phyloP scores from a whole-genome alignment of 2,329 filamentous ascomycete species.

The Fusarium secorum region DNA sequence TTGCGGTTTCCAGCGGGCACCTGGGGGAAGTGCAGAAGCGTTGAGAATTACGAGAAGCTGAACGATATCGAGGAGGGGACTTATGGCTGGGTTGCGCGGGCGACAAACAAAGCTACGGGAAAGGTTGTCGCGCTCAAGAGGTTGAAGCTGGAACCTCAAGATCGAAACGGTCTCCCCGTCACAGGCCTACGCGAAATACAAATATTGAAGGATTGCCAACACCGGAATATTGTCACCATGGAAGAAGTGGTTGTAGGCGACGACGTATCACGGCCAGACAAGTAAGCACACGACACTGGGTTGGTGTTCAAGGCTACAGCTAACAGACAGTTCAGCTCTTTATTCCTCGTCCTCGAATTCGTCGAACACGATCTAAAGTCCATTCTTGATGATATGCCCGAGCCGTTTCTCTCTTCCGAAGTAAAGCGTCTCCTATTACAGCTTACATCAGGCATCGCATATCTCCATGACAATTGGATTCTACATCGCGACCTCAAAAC shows the following conservation, averaged over 20 bases:
- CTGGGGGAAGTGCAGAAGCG: slow-evolving; percentile 77
- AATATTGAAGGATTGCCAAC: slow-evolving; percentile 80
- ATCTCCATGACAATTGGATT: slow-evolving; percentile 90
- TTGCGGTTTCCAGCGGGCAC: slow-evolving; percentile 73
- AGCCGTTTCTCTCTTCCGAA: slow-evolving; percentile 92
- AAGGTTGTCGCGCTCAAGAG: slow-evolving; percentile 91
- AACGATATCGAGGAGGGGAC: slow-evolving; percentile 98
- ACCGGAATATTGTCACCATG: slow-evolving; percentile 83
- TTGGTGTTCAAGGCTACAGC: slow-evolving; percentile 11
- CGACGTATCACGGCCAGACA: slow-evolving; percentile 60
- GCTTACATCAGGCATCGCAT: slow-evolving; percentile 79
- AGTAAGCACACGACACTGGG: slow-evolving; percentile 50
- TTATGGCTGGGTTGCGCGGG: slow-evolving; percentile 93
- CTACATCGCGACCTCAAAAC: slow-evolving; percentile 94
- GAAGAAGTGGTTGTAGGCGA: slow-evolving; percentile 85
- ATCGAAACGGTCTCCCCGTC: slow-evolving; percentile 81
- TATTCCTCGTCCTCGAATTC: slow-evolving; percentile 97
- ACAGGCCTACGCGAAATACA: slow-evolving; percentile 95
- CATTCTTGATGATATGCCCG: slow-evolving; percentile 90
- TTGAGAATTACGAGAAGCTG: slow-evolving; percentile 88
- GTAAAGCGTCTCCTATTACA: slow-evolving; percentile 90
- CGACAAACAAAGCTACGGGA: slow-evolving; percentile 75
- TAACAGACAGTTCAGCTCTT: slow-evolving; percentile 58
- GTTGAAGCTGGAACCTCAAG: slow-evolving; percentile 84
- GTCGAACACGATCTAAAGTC: slow-evolving; percentile 96